Base-by-base conservation (phyloP, 139 green algal genomes). In the Picochlorum costavermella region DNA sequence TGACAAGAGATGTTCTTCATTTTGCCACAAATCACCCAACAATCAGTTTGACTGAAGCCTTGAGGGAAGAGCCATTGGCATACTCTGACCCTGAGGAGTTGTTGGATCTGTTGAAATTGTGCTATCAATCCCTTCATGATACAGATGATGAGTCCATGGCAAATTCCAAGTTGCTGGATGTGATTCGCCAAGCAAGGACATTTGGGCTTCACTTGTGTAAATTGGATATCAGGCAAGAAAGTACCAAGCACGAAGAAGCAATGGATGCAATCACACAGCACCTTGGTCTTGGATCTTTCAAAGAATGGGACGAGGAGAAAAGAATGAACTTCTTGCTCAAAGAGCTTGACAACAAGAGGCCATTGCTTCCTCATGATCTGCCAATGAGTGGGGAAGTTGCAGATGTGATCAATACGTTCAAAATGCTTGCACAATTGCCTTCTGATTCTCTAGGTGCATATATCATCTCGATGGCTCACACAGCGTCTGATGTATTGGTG, bases 391-490 rank as follows among this genome's bases (percentile, higher is more conserved):
- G 76, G 12, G 85, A 96, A 53, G 73, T 83, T 23, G 73, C 63
- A 3, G 92, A 98, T 65, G 86, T 96, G 51, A 45, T 97, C 25
- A 75, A 86, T 74, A 97, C 89, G 3, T 88, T 92, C 74, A 74
- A 75, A 48, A 77, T 84, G 74, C 65, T 78, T 11, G 69, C 75
- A 9, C 46, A 78, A 61, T 68, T 83, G 50, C 81, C 79, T n/a
- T 5, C 29, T 2, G 74, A 76, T 61, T 84, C 68, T 20, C 78
- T 98, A 44, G 91, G 86, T 3, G 88, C 91, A 1, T 98, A 98
- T 70, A 89, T 98, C 51, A 97, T 98, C 77, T 87, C 72, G 66
- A 98, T 97, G 93, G 77, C 87, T 44, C 81, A 79, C 60, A 68
- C 65, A 29, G 81, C 93, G 33, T 86, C 67, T 23, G 92, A 98